phyloP scores from a whole-genome alignment of 495 filamentous ascomycete genomes.

The Penicillium nucicola region DNA sequence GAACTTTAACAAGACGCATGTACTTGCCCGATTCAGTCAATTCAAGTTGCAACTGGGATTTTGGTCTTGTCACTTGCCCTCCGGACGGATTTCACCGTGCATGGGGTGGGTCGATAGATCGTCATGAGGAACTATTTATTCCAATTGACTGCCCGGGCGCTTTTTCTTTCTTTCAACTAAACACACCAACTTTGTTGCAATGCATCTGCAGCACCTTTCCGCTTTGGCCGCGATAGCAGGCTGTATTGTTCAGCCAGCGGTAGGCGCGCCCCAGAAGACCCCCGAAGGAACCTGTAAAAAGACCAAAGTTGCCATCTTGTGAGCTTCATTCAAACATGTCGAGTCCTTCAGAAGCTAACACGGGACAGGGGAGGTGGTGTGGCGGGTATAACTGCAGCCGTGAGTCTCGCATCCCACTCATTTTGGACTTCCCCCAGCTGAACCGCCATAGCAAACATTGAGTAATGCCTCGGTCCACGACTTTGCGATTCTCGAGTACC shows the following conservation, averaged over 20 bases:
- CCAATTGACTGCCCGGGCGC: not conserved
- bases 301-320: constrained; percentile 39
- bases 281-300: constrained; percentile 31
- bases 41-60: not conserved
- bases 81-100: not conserved
- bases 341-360: constrained; percentile 2
- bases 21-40: constrained; percentile 5
- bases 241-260: constrained; percentile 16
- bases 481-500: constrained; percentile 69
- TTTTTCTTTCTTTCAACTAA: not conserved
- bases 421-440: not conserved
- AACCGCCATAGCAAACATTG: constrained; percentile 53
- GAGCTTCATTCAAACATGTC: constrained; percentile 1
- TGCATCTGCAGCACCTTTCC: constrained; percentile 17
- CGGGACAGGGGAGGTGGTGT: constrained; percentile 39
- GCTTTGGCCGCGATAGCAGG: constrained; percentile 17
- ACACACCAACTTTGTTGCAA: not conserved
- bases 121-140: constrained; percentile 4
- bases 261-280: constrained; percentile 15
- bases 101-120: not conserved
- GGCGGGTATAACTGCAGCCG: constrained; percentile 69
- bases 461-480: constrained; percentile 61
- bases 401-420: constrained; percentile 19
- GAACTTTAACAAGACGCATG: not conserved
- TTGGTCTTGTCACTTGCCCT: not conserved